phyloP scores from a whole-genome alignment of 2,329 filamentous ascomycete genomes.

The Microdochium bolleyi region DNA sequence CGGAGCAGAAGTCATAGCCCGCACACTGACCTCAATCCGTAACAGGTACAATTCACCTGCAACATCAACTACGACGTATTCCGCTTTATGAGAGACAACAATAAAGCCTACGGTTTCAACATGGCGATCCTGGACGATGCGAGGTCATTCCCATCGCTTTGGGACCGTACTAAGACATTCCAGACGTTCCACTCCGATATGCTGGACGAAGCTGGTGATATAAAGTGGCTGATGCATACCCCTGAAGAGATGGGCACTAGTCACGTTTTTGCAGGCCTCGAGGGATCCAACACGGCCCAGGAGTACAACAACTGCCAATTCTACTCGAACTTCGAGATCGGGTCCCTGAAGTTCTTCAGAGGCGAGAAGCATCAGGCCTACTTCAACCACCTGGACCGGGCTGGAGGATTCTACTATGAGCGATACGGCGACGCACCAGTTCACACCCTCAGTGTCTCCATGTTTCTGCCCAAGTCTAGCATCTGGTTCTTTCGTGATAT shows the following conservation, averaged over 20 bases:
- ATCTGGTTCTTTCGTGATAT: slow-evolving; percentile 43
- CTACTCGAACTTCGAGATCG: slow-evolving; percentile 47
- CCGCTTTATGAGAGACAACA: slow-evolving; percentile 75
- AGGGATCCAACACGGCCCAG: slow-evolving; percentile 13
- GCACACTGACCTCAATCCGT: neutral
- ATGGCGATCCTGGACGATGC: slow-evolving; percentile 38
- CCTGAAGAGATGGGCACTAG: slow-evolving; percentile 8
- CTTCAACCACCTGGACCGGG: slow-evolving; percentile 39
- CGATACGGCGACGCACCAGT: slow-evolving; percentile 39
- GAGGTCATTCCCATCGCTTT: slow-evolving; percentile 33
- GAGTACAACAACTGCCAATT: slow-evolving; percentile 42
- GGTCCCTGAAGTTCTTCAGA: slow-evolving; percentile 41
- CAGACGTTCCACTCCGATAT: slow-evolving; percentile 33
- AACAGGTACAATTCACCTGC: slow-evolving; percentile 45
- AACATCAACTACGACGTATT: slow-evolving; percentile 78
- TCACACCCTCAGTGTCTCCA: slow-evolving; percentile 44
- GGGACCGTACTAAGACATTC: slow-evolving; percentile 35
- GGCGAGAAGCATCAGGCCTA: slow-evolving; percentile 35
- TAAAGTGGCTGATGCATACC: slow-evolving; percentile 36
- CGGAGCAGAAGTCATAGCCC: neutral
- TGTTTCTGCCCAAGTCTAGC: slow-evolving; percentile 41
- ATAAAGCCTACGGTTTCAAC: slow-evolving; percentile 68
- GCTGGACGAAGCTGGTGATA: slow-evolving; percentile 37
- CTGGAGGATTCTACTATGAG: slow-evolving; percentile 39
- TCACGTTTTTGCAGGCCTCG: slow-evolving; percentile 4